phyloP scores from a whole-genome alignment of 176 grass and related monocot genomes.

The Avena eriantha region DNA sequence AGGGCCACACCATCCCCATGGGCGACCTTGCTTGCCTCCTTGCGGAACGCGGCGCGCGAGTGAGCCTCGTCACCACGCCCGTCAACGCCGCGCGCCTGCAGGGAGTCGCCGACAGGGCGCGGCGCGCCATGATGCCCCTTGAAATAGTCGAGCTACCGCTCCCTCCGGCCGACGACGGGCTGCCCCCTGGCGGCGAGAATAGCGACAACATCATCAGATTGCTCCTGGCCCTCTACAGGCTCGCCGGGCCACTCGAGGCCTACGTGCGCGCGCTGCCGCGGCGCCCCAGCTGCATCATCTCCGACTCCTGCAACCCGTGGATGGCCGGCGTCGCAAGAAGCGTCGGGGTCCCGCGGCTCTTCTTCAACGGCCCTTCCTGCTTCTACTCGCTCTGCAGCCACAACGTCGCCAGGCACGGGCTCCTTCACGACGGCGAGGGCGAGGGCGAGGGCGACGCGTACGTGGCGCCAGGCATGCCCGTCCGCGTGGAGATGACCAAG shows the following conservation, averaged over 20 bases:
- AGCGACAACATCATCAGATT: constrained; percentile 40
- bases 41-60: constrained; percentile 33
- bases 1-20: constrained; percentile 74
- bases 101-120: constrained; percentile 31
- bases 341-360: constrained; percentile 41
- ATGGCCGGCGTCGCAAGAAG: constrained; percentile 25
- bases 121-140: background rate
- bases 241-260: constrained; percentile 42
- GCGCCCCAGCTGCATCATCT: constrained; percentile 52
- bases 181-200: constrained; percentile 43
- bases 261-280: constrained; percentile 18
- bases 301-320: constrained; percentile 60
- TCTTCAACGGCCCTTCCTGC: constrained; percentile 53
- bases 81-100: constrained; percentile 49
- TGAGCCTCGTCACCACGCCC: constrained; percentile 55
- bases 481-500: constrained; percentile 44
- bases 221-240: constrained; percentile 21
- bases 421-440: constrained; percentile 13
- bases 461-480: constrained; percentile 46
- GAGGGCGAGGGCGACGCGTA: background rate
- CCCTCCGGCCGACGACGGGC: constrained; percentile 8
- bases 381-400: constrained; percentile 47
- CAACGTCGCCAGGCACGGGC: constrained; percentile 3
- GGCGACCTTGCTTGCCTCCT: constrained; percentile 59
- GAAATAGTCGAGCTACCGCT: constrained; percentile 54